These are phyloP conservation scores for Pisolithus thermaeus DNA, from an alignment of 1,284 basidiomycete species.

Conservation along the genomic window DNA sequence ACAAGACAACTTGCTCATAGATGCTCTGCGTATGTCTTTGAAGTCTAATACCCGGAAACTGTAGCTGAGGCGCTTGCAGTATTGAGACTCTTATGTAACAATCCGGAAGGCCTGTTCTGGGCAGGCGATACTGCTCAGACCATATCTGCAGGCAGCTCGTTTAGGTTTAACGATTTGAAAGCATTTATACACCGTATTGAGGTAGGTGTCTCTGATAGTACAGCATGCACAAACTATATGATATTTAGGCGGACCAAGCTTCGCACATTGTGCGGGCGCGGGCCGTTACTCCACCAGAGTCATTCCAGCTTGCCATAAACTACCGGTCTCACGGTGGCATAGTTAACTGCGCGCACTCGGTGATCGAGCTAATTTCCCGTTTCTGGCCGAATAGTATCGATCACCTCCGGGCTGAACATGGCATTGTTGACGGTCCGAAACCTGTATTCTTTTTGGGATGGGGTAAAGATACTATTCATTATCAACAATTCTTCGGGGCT, in stretches of 20 bases:
- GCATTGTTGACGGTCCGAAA: conserved; percentile 50
- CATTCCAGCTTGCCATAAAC: conserved; percentile 60
- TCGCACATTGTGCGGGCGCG: conserved; percentile 9
- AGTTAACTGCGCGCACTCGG: conserved; percentile 58
- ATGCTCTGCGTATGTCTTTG: conserved; percentile 45
- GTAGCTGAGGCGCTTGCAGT: conserved; percentile 35
- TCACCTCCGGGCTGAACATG: conserved; percentile 48
- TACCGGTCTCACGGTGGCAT: conserved; percentile 71
- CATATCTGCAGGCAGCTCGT: no score
- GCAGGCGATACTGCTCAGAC: no score
- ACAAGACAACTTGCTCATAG: conserved; percentile 67
- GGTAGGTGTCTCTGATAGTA: conserved; percentile 27
- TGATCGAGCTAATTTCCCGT: conserved; percentile 54
- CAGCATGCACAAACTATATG: no score
- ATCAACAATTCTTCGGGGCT: conserved; percentile 51
- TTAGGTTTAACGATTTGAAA: conserved; percentile 35
- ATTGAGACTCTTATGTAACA: conserved; percentile 37
- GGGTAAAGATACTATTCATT: conserved; percentile 37
- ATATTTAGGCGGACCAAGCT: conserved; percentile 16
- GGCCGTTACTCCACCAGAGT: conserved; percentile 31
- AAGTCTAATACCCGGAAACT: neutral
- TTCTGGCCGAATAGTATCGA: conserved; percentile 71
- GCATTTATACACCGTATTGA: conserved; percentile 58
- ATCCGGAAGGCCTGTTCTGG: no score
- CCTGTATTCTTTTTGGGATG: conserved; percentile 56